Base-by-base conservation (phyloP, 352 stramenopile species). In the Phytopythium sindhum region DNA sequence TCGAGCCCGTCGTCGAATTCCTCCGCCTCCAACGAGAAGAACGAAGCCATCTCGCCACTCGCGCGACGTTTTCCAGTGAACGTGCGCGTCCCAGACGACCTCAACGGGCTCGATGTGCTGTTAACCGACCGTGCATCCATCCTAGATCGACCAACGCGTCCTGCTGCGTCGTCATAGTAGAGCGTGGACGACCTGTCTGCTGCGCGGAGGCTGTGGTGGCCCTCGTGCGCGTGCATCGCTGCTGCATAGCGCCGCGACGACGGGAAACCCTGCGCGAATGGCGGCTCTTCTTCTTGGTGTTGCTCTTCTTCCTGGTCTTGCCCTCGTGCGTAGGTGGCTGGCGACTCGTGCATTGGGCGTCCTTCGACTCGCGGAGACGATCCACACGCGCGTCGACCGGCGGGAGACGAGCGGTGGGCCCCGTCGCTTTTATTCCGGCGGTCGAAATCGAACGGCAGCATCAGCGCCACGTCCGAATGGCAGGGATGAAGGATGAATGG, bases 1-100 rank as follows among this genome's bases (percentile, higher is more conserved):
- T 48, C 31, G 23, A 59, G 11, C 10, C 28, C 31, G 9, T 33
- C 53, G 35, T 19, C 31, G 33, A 44, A 19, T 5, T 57, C 51
- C 12, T 42, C 51, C 4, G 33, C 19, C 2, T 57, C 51, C 3
- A 19, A 4, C 29, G 51, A 42, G n/a, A 44, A 44, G 51, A n/a
- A 57, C 2, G 24, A 15, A 10, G 53, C 53, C 29, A 59, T 59
- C 26, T 59, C 53, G 53, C 53, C 53, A n/a, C 53, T 59, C 23
- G 53, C 53, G 10, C 53, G 53, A n/a, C 53, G 53, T 15, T 59
- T 59, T 8, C 53, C 53, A 4, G 53, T 59, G 53, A 48, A 59
- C 9, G 35, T 59, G 2, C 53, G 44, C 44, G 41, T 47, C 1
- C 41, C 19, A 5, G 19, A 28, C n/a, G 19, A 28, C n/a, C n/a